Percentiles rank a stretch among this genome's conserved stretches.
These are phyloP conservation scores for Sugiyamaella mastotermitis DNA, from an alignment of 805 yeast species.

Conservation along the genomic window DNA sequence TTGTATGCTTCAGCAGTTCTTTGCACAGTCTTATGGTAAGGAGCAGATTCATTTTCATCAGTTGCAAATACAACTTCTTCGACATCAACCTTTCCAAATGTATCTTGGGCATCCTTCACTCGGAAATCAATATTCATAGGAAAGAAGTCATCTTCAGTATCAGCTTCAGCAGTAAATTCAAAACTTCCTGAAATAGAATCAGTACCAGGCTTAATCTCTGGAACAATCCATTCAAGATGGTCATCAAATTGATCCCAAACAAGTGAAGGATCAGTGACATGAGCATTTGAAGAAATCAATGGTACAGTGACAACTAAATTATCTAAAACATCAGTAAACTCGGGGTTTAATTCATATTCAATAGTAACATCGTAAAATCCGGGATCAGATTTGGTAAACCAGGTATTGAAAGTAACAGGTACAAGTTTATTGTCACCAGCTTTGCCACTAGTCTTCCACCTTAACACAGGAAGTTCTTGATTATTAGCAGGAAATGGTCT, in stretches of 20 bases:
- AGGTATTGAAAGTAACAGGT: slow-evolving; percentile 74
- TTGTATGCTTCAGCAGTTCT: slow-evolving; percentile 34
- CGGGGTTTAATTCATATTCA: slow-evolving; percentile 71
- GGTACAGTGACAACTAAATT: slow-evolving; percentile 61
- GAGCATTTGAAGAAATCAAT: slow-evolving; percentile 51
- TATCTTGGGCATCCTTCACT: slow-evolving; percentile 34
- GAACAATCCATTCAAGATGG: slow-evolving; percentile 64
- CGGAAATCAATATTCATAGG: slow-evolving; percentile 74
- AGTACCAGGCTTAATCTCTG: slow-evolving; percentile 42
- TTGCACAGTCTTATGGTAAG: slow-evolving; percentile 53
- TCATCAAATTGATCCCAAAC: slow-evolving; percentile 53
- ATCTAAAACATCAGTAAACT: slow-evolving; percentile 42
- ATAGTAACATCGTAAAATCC: slow-evolving; percentile 68
- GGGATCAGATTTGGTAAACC: slow-evolving; percentile 66
- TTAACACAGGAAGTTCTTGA: slow-evolving; percentile 81
- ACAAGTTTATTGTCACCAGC: slow-evolving; percentile 48
- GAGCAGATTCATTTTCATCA: slow-evolving; percentile 51
- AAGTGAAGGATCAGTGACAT: slow-evolving; percentile 32
- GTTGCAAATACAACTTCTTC: slow-evolving; percentile 47
- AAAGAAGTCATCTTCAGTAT: slow-evolving; percentile 77
- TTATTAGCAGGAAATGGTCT: slow-evolving; percentile 90
- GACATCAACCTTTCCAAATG: slow-evolving; percentile 63
- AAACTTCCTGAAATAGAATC: slow-evolving; percentile 60
- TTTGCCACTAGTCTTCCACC: slow-evolving; percentile 79
- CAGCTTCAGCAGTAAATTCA: slow-evolving; percentile 70